These are phyloP conservation scores for Alternaria consortialis DNA, from an alignment of 2,329 filamentous ascomycete genomes.

Conservation along the genomic window DNA sequence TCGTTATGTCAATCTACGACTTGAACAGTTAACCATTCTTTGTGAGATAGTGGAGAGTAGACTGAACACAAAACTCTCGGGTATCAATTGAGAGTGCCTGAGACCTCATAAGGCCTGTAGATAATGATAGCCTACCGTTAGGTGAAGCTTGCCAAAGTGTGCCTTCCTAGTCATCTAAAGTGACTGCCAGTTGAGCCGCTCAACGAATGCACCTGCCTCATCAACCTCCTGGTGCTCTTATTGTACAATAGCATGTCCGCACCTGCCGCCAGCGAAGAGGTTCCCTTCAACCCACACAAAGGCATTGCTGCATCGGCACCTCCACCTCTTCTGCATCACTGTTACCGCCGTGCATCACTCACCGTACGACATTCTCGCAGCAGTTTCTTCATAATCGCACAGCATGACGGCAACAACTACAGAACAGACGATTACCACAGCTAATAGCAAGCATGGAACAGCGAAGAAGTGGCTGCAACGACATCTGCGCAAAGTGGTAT, in stretches of 20 bases:
- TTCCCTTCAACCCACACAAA: neutral
- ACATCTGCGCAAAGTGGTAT: slow-evolving; percentile 31
- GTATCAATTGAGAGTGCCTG: neutral
- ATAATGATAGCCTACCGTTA: too few species aligned
- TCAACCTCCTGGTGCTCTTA: neutral
- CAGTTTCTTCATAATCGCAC: slow-evolving; percentile 14
- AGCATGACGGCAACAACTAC: slow-evolving; percentile 35
- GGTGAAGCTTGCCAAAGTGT: neutral
- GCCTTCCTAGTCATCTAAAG: neutral
- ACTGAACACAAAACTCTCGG: too few species aligned
- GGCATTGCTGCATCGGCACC: neutral
- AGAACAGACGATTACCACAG: slow-evolving; percentile 20
- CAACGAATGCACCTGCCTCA: slow-evolving; percentile 4
- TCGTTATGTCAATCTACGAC: neutral
- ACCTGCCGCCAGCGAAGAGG: neutral
- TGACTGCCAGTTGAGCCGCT: slow-evolving; percentile 9
- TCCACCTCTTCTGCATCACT: slow-evolving; percentile 13
- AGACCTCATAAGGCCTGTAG: neutral
- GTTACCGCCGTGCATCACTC: slow-evolving; percentile 26
- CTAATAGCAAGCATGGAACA: slow-evolving; percentile 24
- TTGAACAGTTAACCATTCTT: too few species aligned
- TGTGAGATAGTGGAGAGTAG: too few species aligned
- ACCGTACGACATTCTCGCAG: slow-evolving; percentile 23
- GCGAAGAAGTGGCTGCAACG: slow-evolving; percentile 40
- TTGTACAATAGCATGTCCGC: neutral